Percentiles rank a stretch among this genome's conserved stretches.
phyloP scores from a whole-genome alignment of 768 basidiomycete genomes.

The Tulasnella sp. region DNA sequence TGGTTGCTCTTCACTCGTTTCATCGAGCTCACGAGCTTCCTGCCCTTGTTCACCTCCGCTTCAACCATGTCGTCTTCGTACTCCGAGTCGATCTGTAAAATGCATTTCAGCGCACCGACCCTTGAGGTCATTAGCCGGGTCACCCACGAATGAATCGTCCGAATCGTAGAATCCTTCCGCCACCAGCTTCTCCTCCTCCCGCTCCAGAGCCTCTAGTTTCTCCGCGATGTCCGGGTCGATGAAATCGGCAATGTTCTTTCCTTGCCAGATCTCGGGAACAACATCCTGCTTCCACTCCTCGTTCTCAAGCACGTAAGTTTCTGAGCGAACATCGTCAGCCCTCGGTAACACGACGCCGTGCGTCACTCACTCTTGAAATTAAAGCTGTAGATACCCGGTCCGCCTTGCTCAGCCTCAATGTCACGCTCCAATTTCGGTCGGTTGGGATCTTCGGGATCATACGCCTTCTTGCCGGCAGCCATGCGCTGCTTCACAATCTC shows the following conservation, averaged over 20 bases:
- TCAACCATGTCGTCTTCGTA: conserved; percentile 71
- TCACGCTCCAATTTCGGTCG: conserved; percentile 64
- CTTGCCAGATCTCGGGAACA: conserved; percentile 98
- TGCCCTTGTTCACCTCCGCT: conserved; percentile 43
- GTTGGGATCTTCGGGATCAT: conserved; percentile 80
- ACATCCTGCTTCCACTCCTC: conserved; percentile 92
- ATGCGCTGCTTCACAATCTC: conserved; percentile 46
- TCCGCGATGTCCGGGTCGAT: conserved; percentile 96
- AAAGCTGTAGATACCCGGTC: conserved; percentile 83
- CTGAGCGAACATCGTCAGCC: conserved; percentile 32
- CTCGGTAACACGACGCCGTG: not conserved
- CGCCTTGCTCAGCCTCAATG: conserved; percentile 74
- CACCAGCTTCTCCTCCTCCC: conserved; percentile 90
- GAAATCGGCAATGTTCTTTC: conserved; percentile 98
- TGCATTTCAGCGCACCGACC: not conserved
- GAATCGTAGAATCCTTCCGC: conserved; percentile 91
- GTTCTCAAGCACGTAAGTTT: conserved; percentile 80
- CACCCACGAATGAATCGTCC: conserved; percentile 71
- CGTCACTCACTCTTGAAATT: conserved; percentile 68
- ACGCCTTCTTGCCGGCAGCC: conserved; percentile 47
- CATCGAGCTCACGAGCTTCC: conserved; percentile 61
- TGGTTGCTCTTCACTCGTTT: conserved; percentile 85
- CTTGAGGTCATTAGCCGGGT: not conserved
- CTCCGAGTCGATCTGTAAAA: conserved; percentile 39
- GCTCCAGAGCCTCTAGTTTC: conserved; percentile 92